Evolutionary conservation across 2,329 filamentous ascomycete genomes (phyloP).

Genomic region (Scleromitrula shiraiana): DNA sequence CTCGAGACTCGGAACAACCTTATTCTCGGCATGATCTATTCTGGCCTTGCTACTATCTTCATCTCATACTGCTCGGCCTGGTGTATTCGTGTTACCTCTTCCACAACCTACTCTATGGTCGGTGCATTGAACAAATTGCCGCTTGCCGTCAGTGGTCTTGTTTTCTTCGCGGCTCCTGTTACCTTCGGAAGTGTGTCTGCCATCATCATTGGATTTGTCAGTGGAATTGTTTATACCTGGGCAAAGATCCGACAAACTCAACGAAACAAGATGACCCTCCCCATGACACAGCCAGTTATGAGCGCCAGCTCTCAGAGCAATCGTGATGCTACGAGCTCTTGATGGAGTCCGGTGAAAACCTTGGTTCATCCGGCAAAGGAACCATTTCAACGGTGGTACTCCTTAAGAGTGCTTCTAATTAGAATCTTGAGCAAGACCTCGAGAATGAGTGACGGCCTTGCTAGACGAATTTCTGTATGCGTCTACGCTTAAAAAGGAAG

Average conservation of each 20-base stretch:
- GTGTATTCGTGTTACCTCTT: slow-evolving; percentile 96
- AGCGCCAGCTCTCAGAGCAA: slow-evolving; percentile 89
- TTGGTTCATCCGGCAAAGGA: neutral
- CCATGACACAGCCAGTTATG: slow-evolving; percentile 62
- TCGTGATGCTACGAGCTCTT: slow-evolving; percentile 63
- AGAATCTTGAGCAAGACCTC: neutral
- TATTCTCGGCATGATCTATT: slow-evolving; percentile 85
- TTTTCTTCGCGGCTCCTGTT: slow-evolving; percentile 93
- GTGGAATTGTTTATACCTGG: slow-evolving; percentile 82
- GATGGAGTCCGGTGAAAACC: slow-evolving; percentile 1
- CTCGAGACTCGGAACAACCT: slow-evolving; percentile 69
- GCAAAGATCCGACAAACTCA: slow-evolving; percentile 76
- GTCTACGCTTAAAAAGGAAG: neutral
- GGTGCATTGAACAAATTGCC: slow-evolving; percentile 97
- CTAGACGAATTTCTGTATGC: neutral
- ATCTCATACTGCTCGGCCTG: slow-evolving; percentile 99
- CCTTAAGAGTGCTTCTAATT: neutral
- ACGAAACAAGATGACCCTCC: slow-evolving; percentile 55
- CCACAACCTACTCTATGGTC: slow-evolving; percentile 98
- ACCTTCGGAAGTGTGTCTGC: slow-evolving; percentile 88
- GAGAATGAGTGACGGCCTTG: neutral
- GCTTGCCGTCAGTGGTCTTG: slow-evolving; percentile 80
- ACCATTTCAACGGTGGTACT: neutral
- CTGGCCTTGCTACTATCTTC: slow-evolving; percentile 86
- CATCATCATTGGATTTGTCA: slow-evolving; percentile 84